Evolutionary conservation across 352 stramenopile species (phyloP).

Genomic region (Phytophthora palmivora): DNA sequence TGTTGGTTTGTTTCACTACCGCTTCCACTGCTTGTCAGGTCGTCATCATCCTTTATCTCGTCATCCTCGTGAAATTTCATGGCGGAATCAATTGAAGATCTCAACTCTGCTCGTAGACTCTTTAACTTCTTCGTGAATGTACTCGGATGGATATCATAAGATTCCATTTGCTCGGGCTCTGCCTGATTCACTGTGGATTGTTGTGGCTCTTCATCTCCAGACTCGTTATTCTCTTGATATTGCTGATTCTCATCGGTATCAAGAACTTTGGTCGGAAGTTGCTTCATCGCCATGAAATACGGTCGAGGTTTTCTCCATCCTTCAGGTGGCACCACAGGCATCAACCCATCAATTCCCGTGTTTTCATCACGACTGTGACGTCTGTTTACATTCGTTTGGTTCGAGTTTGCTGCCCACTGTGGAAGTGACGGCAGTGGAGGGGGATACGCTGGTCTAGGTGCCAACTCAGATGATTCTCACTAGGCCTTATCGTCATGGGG

Average conservation of each 20-base stretch:
- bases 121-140: background rate
- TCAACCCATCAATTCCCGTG: slow-evolving; percentile 1
- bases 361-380: slow-evolving; percentile 30
- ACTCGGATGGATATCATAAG: slow-evolving; percentile 12
- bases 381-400: background rate
- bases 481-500: slow-evolving; percentile 7
- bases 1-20: slow-evolving; percentile 33
- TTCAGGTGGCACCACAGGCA: slow-evolving; percentile 9
- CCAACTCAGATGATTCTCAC: slow-evolving; percentile 17
- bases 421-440: slow-evolving; percentile 59
- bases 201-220: background rate
- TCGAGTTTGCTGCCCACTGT: slow-evolving; percentile 42
- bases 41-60: slow-evolving; percentile 23
- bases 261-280: slow-evolving; percentile 23
- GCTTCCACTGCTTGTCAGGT: slow-evolving; percentile 20
- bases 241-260: slow-evolving; percentile 18
- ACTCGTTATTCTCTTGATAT: slow-evolving; percentile 24
- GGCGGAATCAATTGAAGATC: background rate
- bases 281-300: slow-evolving; percentile 64
- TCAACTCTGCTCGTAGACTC: background rate
- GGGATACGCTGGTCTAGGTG: slow-evolving; percentile 38
- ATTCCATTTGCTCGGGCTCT: slow-evolving; percentile 16
- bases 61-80: background rate
- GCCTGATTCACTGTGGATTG: slow-evolving; percentile 31
- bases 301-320: slow-evolving; percentile 54